A percentile compares a stretch with the other conserved stretches of the same genome.
phyloP scores from a whole-genome alignment of 2,329 filamentous ascomycete genomes.

The Fusarium acutatum region DNA sequence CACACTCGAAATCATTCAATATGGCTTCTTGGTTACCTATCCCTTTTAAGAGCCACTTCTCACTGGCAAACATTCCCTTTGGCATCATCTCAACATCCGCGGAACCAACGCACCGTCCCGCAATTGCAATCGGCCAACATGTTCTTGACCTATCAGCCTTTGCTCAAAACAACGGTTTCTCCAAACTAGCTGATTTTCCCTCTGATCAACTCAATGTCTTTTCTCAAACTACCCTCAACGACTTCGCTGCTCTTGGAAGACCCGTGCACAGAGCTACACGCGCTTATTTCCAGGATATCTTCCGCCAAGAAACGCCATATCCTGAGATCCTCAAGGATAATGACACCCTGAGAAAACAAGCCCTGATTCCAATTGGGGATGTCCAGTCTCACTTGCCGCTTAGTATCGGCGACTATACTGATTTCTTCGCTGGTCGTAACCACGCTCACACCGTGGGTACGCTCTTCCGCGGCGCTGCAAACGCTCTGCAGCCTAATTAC shows the following conservation, averaged over 20 bases:
- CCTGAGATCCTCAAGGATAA: constrained; percentile 49
- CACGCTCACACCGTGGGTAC: constrained; percentile 76
- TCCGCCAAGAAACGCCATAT: constrained; percentile 61
- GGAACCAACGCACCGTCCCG: constrained; percentile 66
- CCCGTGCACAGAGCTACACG: constrained; percentile 75
- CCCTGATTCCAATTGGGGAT: constrained; percentile 47
- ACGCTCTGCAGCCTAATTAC: constrained; percentile 83
- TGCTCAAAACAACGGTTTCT: constrained; percentile 54
- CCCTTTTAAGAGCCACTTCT: constrained; percentile 18
- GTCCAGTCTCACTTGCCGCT: constrained; percentile 76
- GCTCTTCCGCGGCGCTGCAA: constrained; percentile 76
- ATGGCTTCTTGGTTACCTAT: constrained; percentile 24
- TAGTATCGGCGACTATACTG: constrained; percentile 82
- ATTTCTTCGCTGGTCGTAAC: constrained; percentile 82
- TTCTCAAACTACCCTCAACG: constrained; percentile 43
- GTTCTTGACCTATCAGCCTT: constrained; percentile 75
- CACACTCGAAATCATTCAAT: background rate
- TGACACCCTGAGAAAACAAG: constrained; percentile 40
- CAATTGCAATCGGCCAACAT: constrained; percentile 76
- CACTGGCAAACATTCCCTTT: constrained; percentile 82
- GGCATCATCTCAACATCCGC: constrained; percentile 75
- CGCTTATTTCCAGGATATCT: constrained; percentile 68
- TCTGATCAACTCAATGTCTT: constrained; percentile 41
- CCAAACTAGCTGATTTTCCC: constrained; percentile 36
- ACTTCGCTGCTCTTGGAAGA: constrained; percentile 63